Evolutionary conservation across 306 rosid species (phyloP), one percentile per base, ranked within the genome.

Genomic region (Cyamopsis tetragonoloba): DNA sequence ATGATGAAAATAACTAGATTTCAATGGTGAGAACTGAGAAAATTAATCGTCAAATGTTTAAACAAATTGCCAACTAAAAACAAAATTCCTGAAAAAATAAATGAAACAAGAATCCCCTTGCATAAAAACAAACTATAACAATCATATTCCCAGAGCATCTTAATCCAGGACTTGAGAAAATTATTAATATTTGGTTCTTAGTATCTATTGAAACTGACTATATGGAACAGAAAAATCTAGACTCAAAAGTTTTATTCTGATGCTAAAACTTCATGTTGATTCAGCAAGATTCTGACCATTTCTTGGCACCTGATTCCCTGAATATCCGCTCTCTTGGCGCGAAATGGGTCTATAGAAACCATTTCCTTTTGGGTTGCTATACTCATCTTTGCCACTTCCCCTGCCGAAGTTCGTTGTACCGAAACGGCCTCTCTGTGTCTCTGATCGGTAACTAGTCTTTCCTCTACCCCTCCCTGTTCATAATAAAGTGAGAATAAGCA

Each of bases 381-480:
- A 85, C 4, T 81, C 84, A 10, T 81, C 87, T 50, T 74, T 70
- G 24, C 83, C 75, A 35, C 64, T 80, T 75, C 73, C 85, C 68
- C 82, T 81, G 15, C 75, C 80, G 77, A 54, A 76, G 73, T 62
- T 48, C 44, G 83, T 83, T 59, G 86, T 39, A 44, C 60, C 71
- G 51, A 75, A 86, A 64, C 84, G 92, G 9, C 82, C 85, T 64
- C 78, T 75, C 6, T 74, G 78, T 28, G 79, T 71, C 14, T 88
- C 92, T 62, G 71, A 13, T 50, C 86, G 91, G 71, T 84, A 84
- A 79, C 76, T 58, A 23, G 71, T 80, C 77, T 88, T 84, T 61
- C 89, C 92, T 78, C 89, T 86, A 60, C 96, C 92, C 82, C 96
- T 82, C 65, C 92, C 96, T 88, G 83, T 48, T 66, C 39, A 78